Evolutionary conservation across 2,329 filamentous ascomycete species (phyloP).

Genomic region (Leptographium galeiforme): DNA sequence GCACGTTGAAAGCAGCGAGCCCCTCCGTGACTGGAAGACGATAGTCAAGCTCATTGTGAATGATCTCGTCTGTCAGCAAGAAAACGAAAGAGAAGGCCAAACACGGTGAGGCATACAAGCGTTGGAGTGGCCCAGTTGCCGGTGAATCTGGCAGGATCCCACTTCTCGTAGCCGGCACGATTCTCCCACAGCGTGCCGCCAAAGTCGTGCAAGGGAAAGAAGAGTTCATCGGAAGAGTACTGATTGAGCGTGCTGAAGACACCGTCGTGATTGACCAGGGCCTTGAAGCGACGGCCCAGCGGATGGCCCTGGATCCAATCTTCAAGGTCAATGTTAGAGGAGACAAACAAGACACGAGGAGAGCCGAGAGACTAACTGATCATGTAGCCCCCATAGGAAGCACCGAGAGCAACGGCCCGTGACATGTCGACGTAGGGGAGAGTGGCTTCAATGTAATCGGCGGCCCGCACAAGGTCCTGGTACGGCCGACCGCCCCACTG

Average conservation of each 20-base stretch:
- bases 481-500: conserved; percentile 84
- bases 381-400: conserved; percentile 65
- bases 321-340: conserved; percentile 7
- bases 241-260: conserved; percentile 60
- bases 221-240: conserved; percentile 55
- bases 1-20: conserved; percentile 69
- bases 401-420: conserved; percentile 60
- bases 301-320: conserved; percentile 85
- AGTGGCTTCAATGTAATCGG: conserved; percentile 57
- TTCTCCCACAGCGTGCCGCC: conserved; percentile 48
- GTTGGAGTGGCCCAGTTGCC: conserved; percentile 75
- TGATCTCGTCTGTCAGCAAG: conserved; percentile 23
- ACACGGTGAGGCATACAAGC: conserved; percentile 37
- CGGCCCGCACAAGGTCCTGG: conserved; percentile 64
- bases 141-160: conserved; percentile 52
- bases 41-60: conserved; percentile 86
- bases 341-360: neutral
- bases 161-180: conserved; percentile 50
- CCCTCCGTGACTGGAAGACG: conserved; percentile 76
- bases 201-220: conserved; percentile 57
- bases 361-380: conserved; percentile 36
- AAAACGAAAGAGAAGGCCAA: neutral
- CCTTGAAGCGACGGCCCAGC: conserved; percentile 73
- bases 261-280: conserved; percentile 78
- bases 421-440: conserved; percentile 55